phyloP scores from a whole-genome alignment of 1,284 basidiomycete species.

The Puccinia polysora region DNA sequence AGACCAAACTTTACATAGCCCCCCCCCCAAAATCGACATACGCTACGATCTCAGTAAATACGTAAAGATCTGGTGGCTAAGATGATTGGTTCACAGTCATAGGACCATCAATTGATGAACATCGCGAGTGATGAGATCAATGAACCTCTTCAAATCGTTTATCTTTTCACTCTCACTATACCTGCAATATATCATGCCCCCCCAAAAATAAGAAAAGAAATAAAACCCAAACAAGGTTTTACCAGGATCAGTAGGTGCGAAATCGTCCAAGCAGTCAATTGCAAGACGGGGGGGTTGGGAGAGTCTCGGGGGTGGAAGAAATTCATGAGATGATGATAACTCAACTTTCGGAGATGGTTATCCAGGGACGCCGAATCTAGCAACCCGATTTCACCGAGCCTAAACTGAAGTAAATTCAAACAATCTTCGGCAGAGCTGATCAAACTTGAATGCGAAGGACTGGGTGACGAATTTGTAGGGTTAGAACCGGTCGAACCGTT shows the following conservation, averaged over 20 bases:
- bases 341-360: slow-evolving; percentile 44
- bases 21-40: no score
- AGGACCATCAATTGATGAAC: slow-evolving; percentile 36
- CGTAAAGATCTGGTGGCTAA: no score
- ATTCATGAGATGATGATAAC: background rate
- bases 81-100: no score
- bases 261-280: background rate
- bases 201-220: background rate
- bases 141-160: slow-evolving; percentile 20
- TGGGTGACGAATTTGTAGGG: background rate
- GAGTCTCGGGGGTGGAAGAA: background rate
- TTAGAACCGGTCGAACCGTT: background rate
- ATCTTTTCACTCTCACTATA: slow-evolving; percentile 30
- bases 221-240: background rate
- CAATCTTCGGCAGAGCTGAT: slow-evolving; percentile 47
- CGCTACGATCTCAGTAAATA: no score
- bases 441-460: background rate
- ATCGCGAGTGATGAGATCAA: slow-evolving; percentile 13
- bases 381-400: slow-evolving; percentile 47
- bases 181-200: background rate
- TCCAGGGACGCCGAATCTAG: slow-evolving; percentile 49
- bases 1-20: no score
- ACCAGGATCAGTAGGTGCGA: background rate
- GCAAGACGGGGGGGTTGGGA: background rate
- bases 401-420: slow-evolving; percentile 46